phyloP scores from a whole-genome alignment of 1,139 yeast genomes.

The Geotrichum phurueaensis region DNA sequence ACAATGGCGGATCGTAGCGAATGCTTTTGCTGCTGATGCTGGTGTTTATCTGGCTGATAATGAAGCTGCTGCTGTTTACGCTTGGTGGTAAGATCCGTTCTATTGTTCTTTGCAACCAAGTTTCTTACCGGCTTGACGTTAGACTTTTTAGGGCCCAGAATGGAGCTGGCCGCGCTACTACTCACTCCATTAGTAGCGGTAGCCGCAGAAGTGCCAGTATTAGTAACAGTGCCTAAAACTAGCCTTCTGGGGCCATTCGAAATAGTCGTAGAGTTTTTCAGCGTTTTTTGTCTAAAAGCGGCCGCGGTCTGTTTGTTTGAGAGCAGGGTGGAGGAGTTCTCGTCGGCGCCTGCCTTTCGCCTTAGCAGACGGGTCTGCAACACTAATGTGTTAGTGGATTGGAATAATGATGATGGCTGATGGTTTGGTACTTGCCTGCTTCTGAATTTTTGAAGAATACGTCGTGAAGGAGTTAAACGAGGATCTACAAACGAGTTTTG shows the following conservation, averaged over 20 bases:
- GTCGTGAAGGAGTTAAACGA: constrained; percentile 2
- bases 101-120: background rate
- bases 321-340: constrained; percentile 6
- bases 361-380: constrained; percentile 4
- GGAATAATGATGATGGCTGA: background rate
- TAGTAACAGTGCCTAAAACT: constrained; percentile 14
- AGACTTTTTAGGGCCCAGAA: background rate
- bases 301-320: background rate
- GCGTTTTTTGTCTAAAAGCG: background rate
- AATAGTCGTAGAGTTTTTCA: background rate
- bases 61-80: background rate
- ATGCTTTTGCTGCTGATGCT: background rate
- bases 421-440: constrained; percentile 4
- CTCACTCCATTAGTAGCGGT: background rate
- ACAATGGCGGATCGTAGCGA: background rate
- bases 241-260: constrained; percentile 3
- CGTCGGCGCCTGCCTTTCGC: constrained; percentile 6
- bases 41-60: background rate
- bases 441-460: constrained; percentile 4
- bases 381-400: background rate
- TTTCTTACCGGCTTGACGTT: constrained; percentile 1
- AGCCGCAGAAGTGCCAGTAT: background rate
- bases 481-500: background rate
- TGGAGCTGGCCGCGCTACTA: background rate
- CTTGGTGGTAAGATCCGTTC: background rate